These are phyloP conservation scores for Cryomyces minteri DNA, from an alignment of 495 filamentous ascomycete genomes.

Conservation along the genomic window DNA sequence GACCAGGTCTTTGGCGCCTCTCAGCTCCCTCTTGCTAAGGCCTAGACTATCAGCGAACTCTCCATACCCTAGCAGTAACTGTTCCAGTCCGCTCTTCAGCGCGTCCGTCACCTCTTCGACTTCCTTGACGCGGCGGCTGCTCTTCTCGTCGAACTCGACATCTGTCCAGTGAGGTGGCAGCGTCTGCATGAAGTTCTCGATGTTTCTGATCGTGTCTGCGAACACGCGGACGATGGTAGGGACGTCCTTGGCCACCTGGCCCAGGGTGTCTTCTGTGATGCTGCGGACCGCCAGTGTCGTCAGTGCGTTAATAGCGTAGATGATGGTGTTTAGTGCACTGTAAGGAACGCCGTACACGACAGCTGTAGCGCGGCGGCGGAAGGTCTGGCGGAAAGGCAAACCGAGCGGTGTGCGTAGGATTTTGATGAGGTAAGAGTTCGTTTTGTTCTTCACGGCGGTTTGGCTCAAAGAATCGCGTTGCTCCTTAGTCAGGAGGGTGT, in stretches of 20 bases:
- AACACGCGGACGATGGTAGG: conserved; percentile 52
- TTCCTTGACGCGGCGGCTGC: conserved; percentile 4
- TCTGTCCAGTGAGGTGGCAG: conserved; percentile 73
- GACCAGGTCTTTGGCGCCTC: conserved; percentile 44
- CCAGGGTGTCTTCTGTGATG: conserved; percentile 69
- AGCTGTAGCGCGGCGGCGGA: conserved; percentile 36
- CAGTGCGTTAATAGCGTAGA: conserved; percentile 54
- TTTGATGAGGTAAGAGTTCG: conserved; percentile 17
- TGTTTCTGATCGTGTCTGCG: conserved; percentile 40
- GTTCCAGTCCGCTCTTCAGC: conserved; percentile 34
- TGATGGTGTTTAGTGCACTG: conserved; percentile 40
- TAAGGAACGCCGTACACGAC: conserved; percentile 53
- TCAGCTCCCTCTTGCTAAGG: conserved; percentile 45
- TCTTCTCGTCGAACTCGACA: conserved; percentile 22
- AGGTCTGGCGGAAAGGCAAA: conserved; percentile 50
- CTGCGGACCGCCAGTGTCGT: conserved; percentile 48
- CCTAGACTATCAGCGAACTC: conserved; percentile 48
- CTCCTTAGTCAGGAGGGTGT: conserved; percentile 6
- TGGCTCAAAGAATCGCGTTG: conserved; percentile 25
- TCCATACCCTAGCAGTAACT: conserved; percentile 48
- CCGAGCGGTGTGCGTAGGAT: conserved; percentile 39
- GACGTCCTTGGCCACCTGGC: conserved; percentile 66
- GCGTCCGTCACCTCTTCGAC: conserved; percentile 34
- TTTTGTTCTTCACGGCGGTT: conserved; percentile 14
- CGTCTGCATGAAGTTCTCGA: conserved; percentile 46